Evolutionary conservation across 495 filamentous ascomycete species (phyloP).

Genomic region (Penicillium goetzii): DNA sequence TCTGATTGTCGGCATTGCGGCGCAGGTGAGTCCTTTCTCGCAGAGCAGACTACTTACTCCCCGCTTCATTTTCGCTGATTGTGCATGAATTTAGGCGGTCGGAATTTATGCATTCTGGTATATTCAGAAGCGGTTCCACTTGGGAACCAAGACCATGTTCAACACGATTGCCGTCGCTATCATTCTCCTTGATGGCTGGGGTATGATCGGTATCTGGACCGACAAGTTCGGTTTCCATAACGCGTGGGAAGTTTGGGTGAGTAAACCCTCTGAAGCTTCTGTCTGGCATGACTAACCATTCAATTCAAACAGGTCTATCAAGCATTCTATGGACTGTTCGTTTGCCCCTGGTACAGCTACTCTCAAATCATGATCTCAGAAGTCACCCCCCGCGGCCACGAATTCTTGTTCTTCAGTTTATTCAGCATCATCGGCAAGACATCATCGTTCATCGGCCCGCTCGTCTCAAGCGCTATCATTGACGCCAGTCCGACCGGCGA

Average conservation of each 20-base stretch:
- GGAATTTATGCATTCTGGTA: constrained; percentile 66
- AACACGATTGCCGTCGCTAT: constrained; percentile 59
- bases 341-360: constrained; percentile 73
- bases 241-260: constrained; percentile 63
- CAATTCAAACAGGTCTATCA: constrained; percentile 53
- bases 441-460: constrained; percentile 63
- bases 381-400: constrained; percentile 65
- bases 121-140: constrained; percentile 54
- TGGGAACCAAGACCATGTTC: constrained; percentile 67
- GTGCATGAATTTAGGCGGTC: constrained; percentile 39
- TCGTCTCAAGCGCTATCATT: constrained; percentile 68
- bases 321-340: constrained; percentile 64
- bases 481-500: constrained; percentile 59
- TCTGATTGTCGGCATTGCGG: constrained; percentile 63
- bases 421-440: constrained; percentile 71
- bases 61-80: background rate
- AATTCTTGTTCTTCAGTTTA: constrained; percentile 69
- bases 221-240: constrained; percentile 63
- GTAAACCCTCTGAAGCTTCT: background rate
- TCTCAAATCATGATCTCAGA: constrained; percentile 70
- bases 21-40: constrained; percentile 44
- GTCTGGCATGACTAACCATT: background rate
- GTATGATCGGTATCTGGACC: constrained; percentile 70
- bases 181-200: constrained; percentile 64
- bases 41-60: background rate